These are phyloP conservation scores for Mitragyna speciosa DNA, from an alignment of 257 asterid genomes.

Conservation along the genomic window DNA sequence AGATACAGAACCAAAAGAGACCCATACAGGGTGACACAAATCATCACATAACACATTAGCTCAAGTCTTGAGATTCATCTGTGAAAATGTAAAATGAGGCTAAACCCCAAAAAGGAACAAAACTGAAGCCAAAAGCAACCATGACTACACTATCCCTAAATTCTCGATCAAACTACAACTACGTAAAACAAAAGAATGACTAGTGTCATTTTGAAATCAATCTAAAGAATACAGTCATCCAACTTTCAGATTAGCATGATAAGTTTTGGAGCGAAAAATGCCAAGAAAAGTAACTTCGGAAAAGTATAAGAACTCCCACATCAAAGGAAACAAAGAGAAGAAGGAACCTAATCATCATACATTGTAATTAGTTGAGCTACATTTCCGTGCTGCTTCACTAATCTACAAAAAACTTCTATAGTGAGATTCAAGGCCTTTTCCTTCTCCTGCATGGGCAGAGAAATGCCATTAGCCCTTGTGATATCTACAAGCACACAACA, in stretches of 20 bases:
- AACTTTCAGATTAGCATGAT: not conserved
- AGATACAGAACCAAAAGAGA: not conserved
- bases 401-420: slow-evolving; percentile 91
- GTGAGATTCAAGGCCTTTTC: slow-evolving; percentile 94
- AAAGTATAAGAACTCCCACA: not conserved
- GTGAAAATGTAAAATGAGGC: not conserved
- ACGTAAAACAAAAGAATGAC: not conserved
- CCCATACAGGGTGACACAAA: not conserved
- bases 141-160: not conserved
- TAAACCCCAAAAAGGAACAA: not conserved
- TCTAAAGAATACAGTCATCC: slow-evolving; percentile 1
- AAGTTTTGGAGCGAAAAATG: not conserved
- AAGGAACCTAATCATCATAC: slow-evolving; percentile 46
- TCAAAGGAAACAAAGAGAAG: slow-evolving; percentile 20
- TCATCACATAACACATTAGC: not conserved
- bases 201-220: not conserved
- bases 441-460: slow-evolving; percentile 74
- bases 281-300: not conserved
- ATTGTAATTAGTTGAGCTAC: slow-evolving; percentile 81
- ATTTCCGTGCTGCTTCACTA: slow-evolving; percentile 85
- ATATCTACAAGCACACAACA: not conserved
- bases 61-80: slow-evolving; percentile 1
- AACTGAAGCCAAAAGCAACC: not conserved
- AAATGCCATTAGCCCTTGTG: slow-evolving; percentile 22
- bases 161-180: not conserved